Evolutionary conservation across 2,329 filamentous ascomycete genomes (phyloP), one percentile per base, ranked within the genome.

Genomic region (Xylaria sp.): DNA sequence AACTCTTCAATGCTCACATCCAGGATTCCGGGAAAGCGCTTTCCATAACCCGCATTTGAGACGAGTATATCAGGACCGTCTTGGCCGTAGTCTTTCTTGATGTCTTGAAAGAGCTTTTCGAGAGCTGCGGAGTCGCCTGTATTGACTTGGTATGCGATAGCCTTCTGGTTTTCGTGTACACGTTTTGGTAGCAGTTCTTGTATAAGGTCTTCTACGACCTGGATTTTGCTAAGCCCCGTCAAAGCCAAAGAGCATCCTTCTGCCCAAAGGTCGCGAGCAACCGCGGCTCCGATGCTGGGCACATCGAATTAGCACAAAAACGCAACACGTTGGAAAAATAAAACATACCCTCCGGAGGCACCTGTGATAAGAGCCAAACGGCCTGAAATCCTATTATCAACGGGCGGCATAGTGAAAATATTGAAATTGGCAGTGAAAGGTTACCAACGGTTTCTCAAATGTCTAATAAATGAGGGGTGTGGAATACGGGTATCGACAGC

Each of bases 41-140:
- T 89, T 48, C 89, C 89, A 71, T 90, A 85, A 0, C 89, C 90
- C 1, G 90, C 90, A 73, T 92, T 92, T 9, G 86, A 87, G 30
- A 92, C 78, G 2, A 92, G 80, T 24, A 92, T 90, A 73, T 91
- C 87, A 0, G 88, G 87, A 1, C 82, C 81, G 4, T 74, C 60
- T 64, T 85, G 82, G 11, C 81, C 81, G 75, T 91, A 88, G 59
- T 85, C 75, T 0, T 79, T 74, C 56, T 83, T 79, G 51, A 91
- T 85, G 64, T 89, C 83, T 14, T 80, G 72, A 65, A 88, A 89
- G 71, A 91, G 82, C 3, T 77, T 75, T 50, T 84, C 78, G 36
- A 90, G 85, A 55, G 87, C 84, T 6, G 83, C 82, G 4, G 84
- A 81, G 7, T 82, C 83, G 17, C 82, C 82, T 67, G 90, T 85